Conservation (phyloP, 352 stramenopile species). For the Globisporangium nodosum region DNA sequence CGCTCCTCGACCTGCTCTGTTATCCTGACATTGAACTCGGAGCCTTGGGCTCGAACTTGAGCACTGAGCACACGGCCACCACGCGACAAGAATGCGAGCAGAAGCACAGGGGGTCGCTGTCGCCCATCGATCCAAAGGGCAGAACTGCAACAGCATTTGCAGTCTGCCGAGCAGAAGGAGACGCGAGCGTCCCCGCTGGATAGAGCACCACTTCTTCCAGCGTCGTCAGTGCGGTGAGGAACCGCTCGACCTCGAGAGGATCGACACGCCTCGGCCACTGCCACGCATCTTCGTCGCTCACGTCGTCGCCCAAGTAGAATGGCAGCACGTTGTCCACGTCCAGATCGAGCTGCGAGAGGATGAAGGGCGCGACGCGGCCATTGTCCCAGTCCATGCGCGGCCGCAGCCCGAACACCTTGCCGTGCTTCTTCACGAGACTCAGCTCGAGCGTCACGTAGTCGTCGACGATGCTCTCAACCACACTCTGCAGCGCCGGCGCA, state of each 20-base stretch:
- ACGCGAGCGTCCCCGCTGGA: not conserved
- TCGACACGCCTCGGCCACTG: conserved; percentile 45
- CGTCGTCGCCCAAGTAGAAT: conserved; percentile 81
- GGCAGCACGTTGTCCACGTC: conserved; percentile 61
- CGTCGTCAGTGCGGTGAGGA: conserved; percentile 39
- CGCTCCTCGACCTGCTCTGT: too few species aligned
- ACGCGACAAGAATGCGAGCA: not conserved
- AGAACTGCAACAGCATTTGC: not conserved
- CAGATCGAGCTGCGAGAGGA: conserved; percentile 53
- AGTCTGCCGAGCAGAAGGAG: not conserved
- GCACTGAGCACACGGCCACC: too few species aligned
- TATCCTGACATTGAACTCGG: too few species aligned
- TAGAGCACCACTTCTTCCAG: conserved; percentile 23
- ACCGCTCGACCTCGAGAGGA: conserved; percentile 54
- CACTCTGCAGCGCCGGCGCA: conserved; percentile 29
- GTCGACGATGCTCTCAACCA: conserved; percentile 87
- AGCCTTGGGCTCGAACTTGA: too few species aligned
- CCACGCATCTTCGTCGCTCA: conserved; percentile 61
- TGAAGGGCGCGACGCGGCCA: conserved; percentile 60
- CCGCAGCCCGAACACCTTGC: conserved; percentile 78
- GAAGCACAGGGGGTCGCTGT: not conserved
- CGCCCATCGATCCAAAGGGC: not conserved
- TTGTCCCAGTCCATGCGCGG: conserved; percentile 82
- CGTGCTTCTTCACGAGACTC: conserved; percentile 54
- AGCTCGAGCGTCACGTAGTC: conserved; percentile 47